Evolutionary conservation across 495 filamentous ascomycete genomes (phyloP), one percentile per base, ranked within the genome.

Genomic region (Aspergillus coremiiformis): DNA sequence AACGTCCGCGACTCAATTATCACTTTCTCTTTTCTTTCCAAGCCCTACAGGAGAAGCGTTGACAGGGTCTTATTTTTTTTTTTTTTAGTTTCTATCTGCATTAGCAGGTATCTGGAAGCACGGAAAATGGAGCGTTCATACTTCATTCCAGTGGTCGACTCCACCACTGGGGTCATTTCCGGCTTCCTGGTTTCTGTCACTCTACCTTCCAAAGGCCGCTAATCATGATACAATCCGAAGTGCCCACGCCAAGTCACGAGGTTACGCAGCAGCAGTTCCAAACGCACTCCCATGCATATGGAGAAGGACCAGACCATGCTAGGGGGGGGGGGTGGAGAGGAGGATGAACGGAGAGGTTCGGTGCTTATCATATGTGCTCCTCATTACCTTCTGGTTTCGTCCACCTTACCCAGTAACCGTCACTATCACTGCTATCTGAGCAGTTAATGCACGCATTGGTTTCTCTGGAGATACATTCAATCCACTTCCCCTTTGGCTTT

Each of bases 241-340:
- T 54, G 39, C 47, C 54, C 52, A 47, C 54, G 47, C 57, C 50
- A 54, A 56, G 49, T 55, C 52, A 53, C 52, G 46, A 51, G 61
- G 52, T 63, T 57, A 59, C 60, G 59, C 59, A 62, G 49, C 52
- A 61, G 48, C 59, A 19, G 39, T 32, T 43, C 57, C 45, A 46
- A 53, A 45, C 48, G 30, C 48, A 27, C 52, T 46, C 46, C 46
- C 46, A 54, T 61, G 55, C 59, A 54, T 45, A 51, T 52, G 47
- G 32, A 39, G 44, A 39, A 44, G 27, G 48, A 30, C 37, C 30
- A 37, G 41, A 10, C 20, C 23, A 57, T 59, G 60, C 54, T 54
- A 62, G 59, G 59, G 59, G 59, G n/a, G n/a, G n/a, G n/a, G n/a
- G n/a, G n/a, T n/a, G n/a, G n/a, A n/a, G n/a, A n/a, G n/a, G 33